Evolutionary conservation across 1,284 basidiomycete genomes (phyloP).

Genomic region (Rhodotorula sp.): DNA sequence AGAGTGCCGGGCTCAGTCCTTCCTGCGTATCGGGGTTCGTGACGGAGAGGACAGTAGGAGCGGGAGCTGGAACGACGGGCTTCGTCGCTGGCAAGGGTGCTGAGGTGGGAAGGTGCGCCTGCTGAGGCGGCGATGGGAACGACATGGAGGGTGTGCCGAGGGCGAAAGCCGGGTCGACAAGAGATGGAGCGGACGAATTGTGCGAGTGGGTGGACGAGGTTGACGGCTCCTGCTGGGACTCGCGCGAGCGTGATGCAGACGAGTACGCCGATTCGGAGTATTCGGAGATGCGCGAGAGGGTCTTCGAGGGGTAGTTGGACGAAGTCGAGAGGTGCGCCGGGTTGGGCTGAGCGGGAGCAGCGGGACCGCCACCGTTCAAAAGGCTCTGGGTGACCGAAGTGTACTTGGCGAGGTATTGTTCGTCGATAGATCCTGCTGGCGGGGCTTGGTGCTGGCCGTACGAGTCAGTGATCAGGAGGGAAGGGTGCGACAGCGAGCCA

Average conservation of each 20-base stretch:
- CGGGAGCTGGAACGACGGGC: constrained; percentile 4
- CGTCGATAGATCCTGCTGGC: neutral
- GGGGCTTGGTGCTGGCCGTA: constrained; percentile 3
- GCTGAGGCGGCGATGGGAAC: constrained; percentile 7
- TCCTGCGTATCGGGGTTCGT: constrained; percentile 1
- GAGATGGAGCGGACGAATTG: neutral
- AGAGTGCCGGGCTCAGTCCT: neutral
- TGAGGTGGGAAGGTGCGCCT: neutral
- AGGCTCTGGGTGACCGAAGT: constrained; percentile 1
- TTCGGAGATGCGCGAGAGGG: constrained; percentile 25
- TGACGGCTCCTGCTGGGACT: constrained; percentile 3
- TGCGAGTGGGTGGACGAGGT: neutral
- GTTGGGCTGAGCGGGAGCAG: neutral
- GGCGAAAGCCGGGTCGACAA: constrained; percentile 6
- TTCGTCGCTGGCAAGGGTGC: neutral
- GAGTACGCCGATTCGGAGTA: constrained; percentile 31
- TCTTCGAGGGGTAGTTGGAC: neutral
- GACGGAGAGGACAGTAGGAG: neutral
- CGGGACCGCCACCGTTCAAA: neutral
- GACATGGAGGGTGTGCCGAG: neutral
- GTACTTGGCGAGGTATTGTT: constrained; percentile 12
- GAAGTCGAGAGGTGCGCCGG: constrained; percentile 16
- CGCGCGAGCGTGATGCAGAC: constrained; percentile 1
- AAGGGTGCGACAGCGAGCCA: constrained; percentile 10
- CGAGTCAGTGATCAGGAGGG: constrained; percentile 27